A percentile compares a stretch with the other conserved stretches of the same genome.
These are phyloP conservation scores for Clonostachys rosea DNA, from an alignment of 2,329 filamentous ascomycete species.

Conservation along the genomic window DNA sequence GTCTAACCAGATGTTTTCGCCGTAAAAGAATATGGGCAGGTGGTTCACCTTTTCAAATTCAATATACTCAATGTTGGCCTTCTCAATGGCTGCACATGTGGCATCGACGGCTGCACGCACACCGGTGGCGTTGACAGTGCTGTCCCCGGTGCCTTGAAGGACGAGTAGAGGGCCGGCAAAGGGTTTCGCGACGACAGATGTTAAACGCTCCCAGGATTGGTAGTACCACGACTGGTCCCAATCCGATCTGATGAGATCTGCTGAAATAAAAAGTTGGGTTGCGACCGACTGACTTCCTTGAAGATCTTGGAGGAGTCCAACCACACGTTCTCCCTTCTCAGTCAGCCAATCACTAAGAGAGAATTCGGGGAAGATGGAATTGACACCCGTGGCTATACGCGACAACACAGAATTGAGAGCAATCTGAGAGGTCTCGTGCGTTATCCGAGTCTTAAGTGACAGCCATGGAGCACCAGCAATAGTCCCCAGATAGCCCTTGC, in stretches of 20 bases:
- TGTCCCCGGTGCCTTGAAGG: conserved; percentile 20
- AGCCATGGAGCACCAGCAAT: conserved; percentile 5
- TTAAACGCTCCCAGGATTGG: neutral
- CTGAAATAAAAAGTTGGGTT: neutral
- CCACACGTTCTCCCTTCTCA: conserved; percentile 2
- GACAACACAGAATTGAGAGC: neutral
- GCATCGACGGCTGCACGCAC: conserved; percentile 4
- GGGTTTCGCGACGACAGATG: conserved; percentile 15
- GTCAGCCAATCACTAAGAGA: conserved; percentile 21
- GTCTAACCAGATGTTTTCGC: conserved; percentile 6
- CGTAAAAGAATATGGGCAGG: conserved; percentile 5
- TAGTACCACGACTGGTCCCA: neutral
- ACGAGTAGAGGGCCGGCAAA: conserved; percentile 27
- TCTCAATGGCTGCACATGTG: conserved; percentile 4
- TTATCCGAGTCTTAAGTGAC: neutral
- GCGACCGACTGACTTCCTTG: neutral
- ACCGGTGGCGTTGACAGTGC: conserved; percentile 4
- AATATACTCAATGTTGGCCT: conserved; percentile 8
- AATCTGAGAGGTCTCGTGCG: conserved; percentile 1
- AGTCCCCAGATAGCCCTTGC: conserved; percentile 5
- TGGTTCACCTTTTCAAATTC: conserved; percentile 5
- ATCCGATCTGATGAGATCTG: neutral
- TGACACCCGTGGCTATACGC: neutral
- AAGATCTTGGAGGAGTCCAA: conserved; percentile 1
- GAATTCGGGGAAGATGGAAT: conserved; percentile 7